Evolutionary conservation across 805 yeast species (phyloP).

Genomic region (Saccharomycopsis selenospora): DNA sequence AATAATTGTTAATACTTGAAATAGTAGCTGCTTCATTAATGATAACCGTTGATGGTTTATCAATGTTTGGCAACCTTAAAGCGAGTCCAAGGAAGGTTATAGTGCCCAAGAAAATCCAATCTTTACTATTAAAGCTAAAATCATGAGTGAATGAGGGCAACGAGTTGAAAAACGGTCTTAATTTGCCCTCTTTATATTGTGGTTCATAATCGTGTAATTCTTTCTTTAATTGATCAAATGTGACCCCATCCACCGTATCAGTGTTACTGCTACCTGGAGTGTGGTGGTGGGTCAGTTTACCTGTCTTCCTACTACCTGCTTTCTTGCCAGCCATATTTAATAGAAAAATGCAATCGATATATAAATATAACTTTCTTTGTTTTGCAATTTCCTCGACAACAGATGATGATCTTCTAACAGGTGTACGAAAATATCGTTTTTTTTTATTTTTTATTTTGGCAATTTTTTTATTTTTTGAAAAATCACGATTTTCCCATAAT

Average conservation of each 20-base stretch:
- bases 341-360: too few species aligned
- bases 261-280: too few species aligned
- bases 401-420: too few species aligned
- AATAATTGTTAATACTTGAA: constrained; percentile 37
- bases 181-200: constrained; percentile 3
- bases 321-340: constrained; percentile 2
- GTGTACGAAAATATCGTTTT: too few species aligned
- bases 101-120: neutral
- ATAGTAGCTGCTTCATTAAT: constrained; percentile 43
- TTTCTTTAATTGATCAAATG: neutral
- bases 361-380: too few species aligned
- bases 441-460: too few species aligned
- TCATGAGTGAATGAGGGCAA: neutral
- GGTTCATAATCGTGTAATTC: constrained; percentile 1
- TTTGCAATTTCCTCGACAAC: too few species aligned
- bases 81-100: neutral
- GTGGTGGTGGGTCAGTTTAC: neutral
- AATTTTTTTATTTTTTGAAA: too few species aligned
- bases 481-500: too few species aligned
- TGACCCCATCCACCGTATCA: too few species aligned
- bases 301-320: neutral
- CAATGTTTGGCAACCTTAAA: constrained; percentile 32
- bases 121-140: neutral
- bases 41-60: constrained; percentile 35
- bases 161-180: constrained; percentile 15